Evolutionary conservation across 768 basidiomycete genomes (phyloP), one percentile per base, ranked within the genome.

Genomic region (Floccularia luteovirens): DNA sequence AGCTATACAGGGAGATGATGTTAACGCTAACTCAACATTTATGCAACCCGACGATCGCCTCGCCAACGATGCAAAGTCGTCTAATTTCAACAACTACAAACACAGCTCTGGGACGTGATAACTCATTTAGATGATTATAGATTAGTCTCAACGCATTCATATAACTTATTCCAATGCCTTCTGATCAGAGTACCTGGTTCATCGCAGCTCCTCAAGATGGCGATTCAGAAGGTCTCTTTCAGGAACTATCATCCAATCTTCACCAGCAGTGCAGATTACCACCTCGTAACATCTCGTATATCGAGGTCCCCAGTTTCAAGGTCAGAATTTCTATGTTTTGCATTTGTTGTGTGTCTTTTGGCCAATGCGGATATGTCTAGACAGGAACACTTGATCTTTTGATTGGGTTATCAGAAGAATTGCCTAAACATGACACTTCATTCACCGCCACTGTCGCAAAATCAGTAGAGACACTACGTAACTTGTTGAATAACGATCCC

Each of bases 101-200:
- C n/a, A n/a, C n/a, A n/a, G n/a, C n/a, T n/a, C n/a, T n/a, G n/a
- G n/a, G n/a, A n/a, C n/a, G n/a, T n/a, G n/a, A n/a, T n/a, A n/a
- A n/a, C n/a, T n/a, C n/a, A n/a, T n/a, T n/a, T n/a, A n/a, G n/a
- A n/a, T n/a, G n/a, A n/a, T n/a, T n/a, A n/a, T n/a, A n/a, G n/a
- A n/a, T n/a, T n/a, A n/a, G n/a, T n/a, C n/a, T n/a, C n/a, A n/a
- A n/a, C n/a, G 27, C 27, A 28, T 28, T 28, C 27, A 8, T 8
- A 8, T 28, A 14, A 28, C 27, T 34, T 39, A 45, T 34, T 38
- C 39, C 48, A 22, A 96, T 96, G 92, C 92, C 92, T 43, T 93
- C 90, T 56, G 92, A 96, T 70, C 83, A 93, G 60, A 86, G 87
- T 48, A 93, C 90, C 50, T 97, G 93, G 93, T 66, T 97, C 48